These are phyloP conservation scores for Parathielavia hyrcaniae DNA, from an alignment of 495 filamentous ascomycete species.

Conservation along the genomic window DNA sequence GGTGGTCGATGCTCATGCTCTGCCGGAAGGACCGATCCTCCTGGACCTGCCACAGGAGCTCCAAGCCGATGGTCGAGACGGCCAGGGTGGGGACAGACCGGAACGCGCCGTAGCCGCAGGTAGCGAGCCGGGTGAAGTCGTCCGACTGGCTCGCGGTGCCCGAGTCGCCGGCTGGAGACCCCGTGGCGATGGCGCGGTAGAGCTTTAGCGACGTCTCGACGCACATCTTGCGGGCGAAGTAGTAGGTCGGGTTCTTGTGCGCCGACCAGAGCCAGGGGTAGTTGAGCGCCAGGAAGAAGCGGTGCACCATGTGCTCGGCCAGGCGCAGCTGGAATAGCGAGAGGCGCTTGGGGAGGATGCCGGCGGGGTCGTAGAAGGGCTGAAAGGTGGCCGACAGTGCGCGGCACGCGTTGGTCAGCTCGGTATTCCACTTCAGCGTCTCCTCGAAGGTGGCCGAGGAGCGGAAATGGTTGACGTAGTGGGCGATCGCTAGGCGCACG, in stretches of 20 bases:
- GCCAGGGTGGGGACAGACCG: slow-evolving; percentile 42
- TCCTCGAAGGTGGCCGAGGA: slow-evolving; percentile 32
- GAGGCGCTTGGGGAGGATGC: slow-evolving; percentile 30
- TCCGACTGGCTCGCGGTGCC: slow-evolving; percentile 25
- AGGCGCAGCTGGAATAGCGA: slow-evolving; percentile 36
- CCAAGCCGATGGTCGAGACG: slow-evolving; percentile 41
- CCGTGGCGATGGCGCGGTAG: slow-evolving; percentile 29
- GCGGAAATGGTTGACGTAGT: slow-evolving; percentile 35
- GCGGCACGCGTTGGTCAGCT: slow-evolving; percentile 33
- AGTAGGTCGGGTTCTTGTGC: slow-evolving; percentile 38
- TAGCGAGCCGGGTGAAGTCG: slow-evolving; percentile 40
- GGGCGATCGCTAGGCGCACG: slow-evolving; percentile 32
- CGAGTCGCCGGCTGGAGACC: slow-evolving; percentile 20
- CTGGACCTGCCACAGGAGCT: slow-evolving; percentile 45
- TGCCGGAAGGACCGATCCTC: slow-evolving; percentile 48
- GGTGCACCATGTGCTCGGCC: slow-evolving; percentile 40
- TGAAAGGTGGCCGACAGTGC: slow-evolving; percentile 30
- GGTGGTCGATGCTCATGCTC: slow-evolving; percentile 27
- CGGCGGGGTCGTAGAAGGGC: slow-evolving; percentile 32
- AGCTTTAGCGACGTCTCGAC: slow-evolving; percentile 43
- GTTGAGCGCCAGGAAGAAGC: slow-evolving; percentile 52
- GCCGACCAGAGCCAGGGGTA: slow-evolving; percentile 34
- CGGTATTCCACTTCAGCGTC: slow-evolving; percentile 36
- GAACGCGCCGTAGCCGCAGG: slow-evolving; percentile 45
- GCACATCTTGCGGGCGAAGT: slow-evolving; percentile 43